A percentile compares a stretch with the other conserved stretches of the same genome.
phyloP scores from a whole-genome alignment of 768 basidiomycete species.

The Termitomyces sp. region DNA sequence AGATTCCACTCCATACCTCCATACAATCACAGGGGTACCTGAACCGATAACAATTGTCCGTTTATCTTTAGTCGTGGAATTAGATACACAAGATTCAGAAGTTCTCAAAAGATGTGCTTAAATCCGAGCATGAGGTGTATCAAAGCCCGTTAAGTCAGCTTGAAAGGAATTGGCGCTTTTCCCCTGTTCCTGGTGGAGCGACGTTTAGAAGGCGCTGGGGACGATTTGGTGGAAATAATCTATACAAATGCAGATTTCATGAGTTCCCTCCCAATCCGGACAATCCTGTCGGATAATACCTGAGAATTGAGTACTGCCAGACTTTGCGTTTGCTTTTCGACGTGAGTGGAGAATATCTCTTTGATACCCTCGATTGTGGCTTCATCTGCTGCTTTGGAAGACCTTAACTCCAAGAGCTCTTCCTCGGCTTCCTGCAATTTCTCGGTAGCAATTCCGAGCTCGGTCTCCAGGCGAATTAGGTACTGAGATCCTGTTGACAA shows the following conservation, averaged over 20 bases:
- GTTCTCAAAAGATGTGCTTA: background rate
- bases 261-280: background rate
- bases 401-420: conserved; percentile 23
- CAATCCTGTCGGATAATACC: conserved; percentile 19
- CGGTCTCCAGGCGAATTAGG: conserved; percentile 12
- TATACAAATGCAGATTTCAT: background rate
- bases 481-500: conserved; percentile 14
- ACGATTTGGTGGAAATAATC: conserved; percentile 23
- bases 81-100: background rate
- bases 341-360: conserved; percentile 22
- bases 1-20: background rate
- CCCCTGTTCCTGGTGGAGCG: conserved; percentile 6
- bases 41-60: background rate
- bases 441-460: conserved; percentile 13
- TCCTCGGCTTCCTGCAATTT: conserved; percentile 23
- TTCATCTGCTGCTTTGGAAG: conserved; percentile 28
- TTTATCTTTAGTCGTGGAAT: background rate
- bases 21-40: background rate
- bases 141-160: conserved; percentile 1
- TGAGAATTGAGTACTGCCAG: conserved; percentile 29
- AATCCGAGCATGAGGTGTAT: background rate
- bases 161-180: conserved; percentile 6
- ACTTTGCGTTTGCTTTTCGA: conserved; percentile 25
- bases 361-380: conserved; percentile 28
- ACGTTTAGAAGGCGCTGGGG: conserved; percentile 18